Base-by-base conservation (phyloP, 257 asterid genomes). In the Jaltomata sinuosa region DNA sequence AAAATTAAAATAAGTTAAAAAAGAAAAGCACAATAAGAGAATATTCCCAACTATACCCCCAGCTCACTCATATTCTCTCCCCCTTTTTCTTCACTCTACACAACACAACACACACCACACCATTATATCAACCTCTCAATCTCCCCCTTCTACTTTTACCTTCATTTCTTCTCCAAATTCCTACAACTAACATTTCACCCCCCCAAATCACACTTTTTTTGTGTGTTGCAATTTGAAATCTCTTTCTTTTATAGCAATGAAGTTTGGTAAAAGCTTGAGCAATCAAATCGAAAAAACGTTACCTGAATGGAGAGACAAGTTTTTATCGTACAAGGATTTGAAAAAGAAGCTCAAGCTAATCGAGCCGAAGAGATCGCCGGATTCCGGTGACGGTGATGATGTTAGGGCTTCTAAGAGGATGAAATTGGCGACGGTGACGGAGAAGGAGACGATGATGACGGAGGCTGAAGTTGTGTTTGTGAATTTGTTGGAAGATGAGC, bases 281-380 rank as follows among this genome's bases (percentile, higher is more conserved):
- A 91, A 90, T 69, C 99, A 96, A 92, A 96, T 94, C 52, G 99
- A 96, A 88, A 95, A 93, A 86, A 96, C 97, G 68, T 86, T 96
- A 77, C 99, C 99, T 16, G 98, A 94, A 85, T 96, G 99, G 99
- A 87, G 97, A 68, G 99, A 94, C 91, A 96, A 96, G 90, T 96
- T 96, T 79, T 57, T 96, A 82, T 91, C 97, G 3, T 96, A 96
- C 88, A 96, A 96, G 92, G 99, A 96, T 84, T 91, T 96, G 84
- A 96, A 96, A 91, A 93, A 94, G 85, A 90, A 89, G 77, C 93
- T 96, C 80, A 96, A 94, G 84, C 84, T 90, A 57, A 90, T 96
- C 55, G 95, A 92, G 84, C 94, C 93, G 5, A 93, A 90, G 87
- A 87, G 74, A 53, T 68, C 80, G 1, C 9, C 79, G 3, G 29